Conservation (phyloP, 495 filamentous ascomycete genomes). For the Aspergillus olivimuriae region DNA sequence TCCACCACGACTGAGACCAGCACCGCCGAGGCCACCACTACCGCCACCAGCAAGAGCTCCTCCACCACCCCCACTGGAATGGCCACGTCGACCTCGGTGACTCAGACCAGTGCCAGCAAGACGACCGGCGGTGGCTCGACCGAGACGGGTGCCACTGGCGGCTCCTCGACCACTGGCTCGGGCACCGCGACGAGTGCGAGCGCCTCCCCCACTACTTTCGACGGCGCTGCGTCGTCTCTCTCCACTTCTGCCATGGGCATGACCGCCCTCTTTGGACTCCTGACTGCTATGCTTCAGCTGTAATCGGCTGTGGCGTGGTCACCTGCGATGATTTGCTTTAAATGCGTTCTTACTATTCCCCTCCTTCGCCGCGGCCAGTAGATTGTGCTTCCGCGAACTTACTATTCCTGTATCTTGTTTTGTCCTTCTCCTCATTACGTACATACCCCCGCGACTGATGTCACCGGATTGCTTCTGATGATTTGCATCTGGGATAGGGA, state of each 20-base stretch:
- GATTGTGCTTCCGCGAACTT: too few relatives aligned
- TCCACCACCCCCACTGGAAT: conserved; percentile 2
- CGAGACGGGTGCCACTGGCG: conserved; percentile 2
- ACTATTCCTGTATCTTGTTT: too few relatives aligned
- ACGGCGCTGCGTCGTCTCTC: conserved; percentile 18
- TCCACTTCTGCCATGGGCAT: conserved; percentile 20
- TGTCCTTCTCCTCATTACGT: too few relatives aligned
- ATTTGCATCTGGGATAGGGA: too few relatives aligned
- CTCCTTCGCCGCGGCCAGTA: not conserved
- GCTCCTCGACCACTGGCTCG: conserved; percentile 8
- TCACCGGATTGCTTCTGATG: too few relatives aligned
- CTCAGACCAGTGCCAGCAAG: not conserved
- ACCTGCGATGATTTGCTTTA: not conserved
- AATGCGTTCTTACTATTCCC: not conserved
- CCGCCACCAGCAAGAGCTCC: conserved; percentile 4
- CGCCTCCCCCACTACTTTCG: conserved; percentile 13
- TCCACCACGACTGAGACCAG: not conserved
- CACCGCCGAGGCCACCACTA: conserved; percentile 3
- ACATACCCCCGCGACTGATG: too few relatives aligned
- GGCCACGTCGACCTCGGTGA: conserved; percentile 4
- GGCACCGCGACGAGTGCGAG: conserved; percentile 9
- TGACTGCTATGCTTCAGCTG: conserved; percentile 33
- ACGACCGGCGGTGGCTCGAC: conserved; percentile 1
- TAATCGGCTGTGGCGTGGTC: conserved; percentile 7
- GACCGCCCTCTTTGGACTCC: conserved; percentile 25